Percentiles rank a stretch among this genome's conserved stretches.
Evolutionary conservation across 1,139 yeast species (phyloP).

Genomic region (Candida labiduridarum): DNA sequence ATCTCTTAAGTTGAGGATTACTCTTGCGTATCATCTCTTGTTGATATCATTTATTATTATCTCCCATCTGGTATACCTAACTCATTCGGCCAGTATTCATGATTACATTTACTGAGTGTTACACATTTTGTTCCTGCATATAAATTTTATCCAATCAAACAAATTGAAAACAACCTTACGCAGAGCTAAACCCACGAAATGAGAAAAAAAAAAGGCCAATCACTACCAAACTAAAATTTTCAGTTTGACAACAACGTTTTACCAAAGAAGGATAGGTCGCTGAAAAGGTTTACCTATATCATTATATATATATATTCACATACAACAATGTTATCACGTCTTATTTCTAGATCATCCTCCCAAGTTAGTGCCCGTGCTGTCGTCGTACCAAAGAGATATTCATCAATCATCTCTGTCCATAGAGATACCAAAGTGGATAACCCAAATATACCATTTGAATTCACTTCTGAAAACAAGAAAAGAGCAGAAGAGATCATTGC

Average conservation of each 20-base stretch:
- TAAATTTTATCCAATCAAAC: conserved; percentile 12
- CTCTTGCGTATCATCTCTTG: no score
- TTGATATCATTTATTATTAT: no score
- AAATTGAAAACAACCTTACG: conserved; percentile 12
- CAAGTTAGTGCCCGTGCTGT: conserved; percentile 3
- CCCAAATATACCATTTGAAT: conserved; percentile 71
- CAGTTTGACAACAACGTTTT: not conserved
- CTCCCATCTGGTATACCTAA: no score
- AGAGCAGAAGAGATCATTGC: conserved; percentile 75
- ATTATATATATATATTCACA: not conserved
- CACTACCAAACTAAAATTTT: not conserved
- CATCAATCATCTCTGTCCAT: conserved; percentile 64
- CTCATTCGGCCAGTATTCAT: no score
- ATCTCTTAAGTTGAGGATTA: no score
- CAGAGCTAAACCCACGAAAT: not conserved
- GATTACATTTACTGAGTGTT: not conserved
- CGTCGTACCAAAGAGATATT: conserved; percentile 27
- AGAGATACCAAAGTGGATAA: conserved; percentile 73
- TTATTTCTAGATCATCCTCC: conserved; percentile 8
- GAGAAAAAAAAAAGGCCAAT: conserved; percentile 1
- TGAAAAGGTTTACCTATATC: not conserved
- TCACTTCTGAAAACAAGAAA: conserved; percentile 64
- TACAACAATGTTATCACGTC: conserved; percentile 18
- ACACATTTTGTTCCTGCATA: conserved; percentile 5
- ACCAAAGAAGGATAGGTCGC: not conserved